Conservation (phyloP, 1,284 basidiomycete genomes). For the Vanrija humicola region DNA sequence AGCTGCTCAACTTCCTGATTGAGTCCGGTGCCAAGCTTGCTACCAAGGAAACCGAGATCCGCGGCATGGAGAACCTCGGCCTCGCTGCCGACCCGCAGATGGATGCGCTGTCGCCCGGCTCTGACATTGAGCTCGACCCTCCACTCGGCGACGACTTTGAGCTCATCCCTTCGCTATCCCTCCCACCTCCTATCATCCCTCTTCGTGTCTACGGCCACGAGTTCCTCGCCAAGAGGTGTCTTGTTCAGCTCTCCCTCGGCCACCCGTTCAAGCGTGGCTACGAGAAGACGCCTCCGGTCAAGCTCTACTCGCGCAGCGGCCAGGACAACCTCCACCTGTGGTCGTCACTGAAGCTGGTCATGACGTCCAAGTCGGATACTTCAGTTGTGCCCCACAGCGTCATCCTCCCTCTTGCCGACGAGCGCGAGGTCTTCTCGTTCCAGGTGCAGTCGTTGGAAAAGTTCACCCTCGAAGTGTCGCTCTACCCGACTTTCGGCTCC, state of each 20-base stretch:
- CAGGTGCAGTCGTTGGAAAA: slow-evolving; percentile 72
- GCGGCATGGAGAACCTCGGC: slow-evolving; percentile 43
- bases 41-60: slow-evolving; percentile 29
- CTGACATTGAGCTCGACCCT: slow-evolving; percentile 61
- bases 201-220: slow-evolving; percentile 49
- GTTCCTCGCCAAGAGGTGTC: slow-evolving; percentile 73
- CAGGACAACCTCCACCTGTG: slow-evolving; percentile 47
- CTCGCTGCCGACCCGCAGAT: slow-evolving; percentile 45
- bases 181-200: slow-evolving; percentile 98
- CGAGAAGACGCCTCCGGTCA: slow-evolving; percentile 50
- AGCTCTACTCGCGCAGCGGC: slow-evolving; percentile 52
- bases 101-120: slow-evolving; percentile 47
- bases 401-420: slow-evolving; percentile 75
- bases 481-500: slow-evolving; percentile 98
- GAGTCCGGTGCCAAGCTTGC: slow-evolving; percentile 51
- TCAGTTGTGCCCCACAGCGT: slow-evolving; percentile 83
- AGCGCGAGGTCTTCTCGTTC: slow-evolving; percentile 81
- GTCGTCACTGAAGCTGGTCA: slow-evolving; percentile 87
- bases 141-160: slow-evolving; percentile 57
- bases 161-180: slow-evolving; percentile 84
- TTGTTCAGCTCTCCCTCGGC: slow-evolving; percentile 86
- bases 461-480: slow-evolving; percentile 84
- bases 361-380: slow-evolving; percentile 74
- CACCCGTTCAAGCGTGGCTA: slow-evolving; percentile 54
- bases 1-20: slow-evolving; percentile 71